phyloP scores from a whole-genome alignment of 1,284 basidiomycete genomes.

The Ceratobasidium theobromae region DNA sequence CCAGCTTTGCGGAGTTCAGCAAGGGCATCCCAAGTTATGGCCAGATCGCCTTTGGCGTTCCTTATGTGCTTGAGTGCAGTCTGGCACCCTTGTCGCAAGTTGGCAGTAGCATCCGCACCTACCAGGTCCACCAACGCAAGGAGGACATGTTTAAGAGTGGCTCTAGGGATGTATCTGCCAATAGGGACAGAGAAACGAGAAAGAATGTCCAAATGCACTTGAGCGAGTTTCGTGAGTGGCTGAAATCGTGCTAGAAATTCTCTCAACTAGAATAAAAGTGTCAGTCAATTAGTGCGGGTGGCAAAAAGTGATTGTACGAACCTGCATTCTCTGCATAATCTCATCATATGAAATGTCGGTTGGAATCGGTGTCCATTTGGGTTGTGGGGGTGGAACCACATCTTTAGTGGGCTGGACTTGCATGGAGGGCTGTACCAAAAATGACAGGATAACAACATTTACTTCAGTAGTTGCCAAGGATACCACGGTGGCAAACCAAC shows the following conservation, averaged over 20 bases:
- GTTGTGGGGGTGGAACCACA: not conserved
- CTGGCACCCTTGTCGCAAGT: constrained; percentile 5
- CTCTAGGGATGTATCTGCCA: constrained; percentile 3
- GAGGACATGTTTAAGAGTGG: constrained; percentile 2
- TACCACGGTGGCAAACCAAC: not conserved
- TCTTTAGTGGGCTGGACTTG: not conserved
- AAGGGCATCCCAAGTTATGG: constrained; percentile 20
- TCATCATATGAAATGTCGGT: constrained; percentile 14
- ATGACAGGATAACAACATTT: too few relatives aligned
- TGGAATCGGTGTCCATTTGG: constrained; percentile 19
- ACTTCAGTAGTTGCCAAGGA: too few relatives aligned
- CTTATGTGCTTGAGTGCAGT: constrained; percentile 4
- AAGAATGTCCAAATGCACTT: constrained; percentile 12
- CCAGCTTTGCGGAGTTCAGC: constrained; percentile 5
- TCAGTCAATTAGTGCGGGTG: not conserved
- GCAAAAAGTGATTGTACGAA: not conserved
- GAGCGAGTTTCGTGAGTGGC: constrained; percentile 10
- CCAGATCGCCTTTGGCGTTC: constrained; percentile 3
- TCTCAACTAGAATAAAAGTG: not conserved
- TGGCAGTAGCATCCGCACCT: constrained; percentile 11
- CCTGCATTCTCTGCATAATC: constrained; percentile 27
- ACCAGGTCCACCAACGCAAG: constrained; percentile 9
- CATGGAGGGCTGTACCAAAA: not conserved
- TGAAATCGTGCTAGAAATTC: constrained; percentile 27
- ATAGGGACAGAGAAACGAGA: constrained; percentile 4